These are phyloP conservation scores for Gynochthodes officinalis DNA, from an alignment of 257 asterid species.

Conservation along the genomic window DNA sequence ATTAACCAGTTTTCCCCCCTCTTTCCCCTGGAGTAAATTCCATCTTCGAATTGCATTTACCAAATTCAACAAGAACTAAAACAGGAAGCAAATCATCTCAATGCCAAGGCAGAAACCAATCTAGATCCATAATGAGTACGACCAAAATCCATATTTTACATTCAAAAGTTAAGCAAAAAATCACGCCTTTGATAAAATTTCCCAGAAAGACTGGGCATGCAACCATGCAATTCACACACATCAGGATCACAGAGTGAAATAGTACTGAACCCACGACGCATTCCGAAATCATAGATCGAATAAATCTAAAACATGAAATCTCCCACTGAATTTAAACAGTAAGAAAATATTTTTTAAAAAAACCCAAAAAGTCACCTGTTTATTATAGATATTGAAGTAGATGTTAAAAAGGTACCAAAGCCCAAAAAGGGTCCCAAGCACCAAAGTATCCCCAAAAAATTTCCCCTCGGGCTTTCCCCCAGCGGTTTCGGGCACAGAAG, in stretches of 20 bases:
- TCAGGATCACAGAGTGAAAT: background rate
- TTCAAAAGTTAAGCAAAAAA: background rate
- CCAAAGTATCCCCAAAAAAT: conserved; percentile 45
- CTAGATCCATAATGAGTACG: background rate
- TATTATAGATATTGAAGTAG: conserved; percentile 94
- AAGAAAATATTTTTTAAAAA: background rate
- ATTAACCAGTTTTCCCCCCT: background rate
- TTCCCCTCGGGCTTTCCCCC: conserved; percentile 56
- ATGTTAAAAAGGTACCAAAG: conserved; percentile 89
- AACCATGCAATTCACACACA: conserved; percentile 8
- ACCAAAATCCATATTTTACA: background rate
- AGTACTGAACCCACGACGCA: background rate
- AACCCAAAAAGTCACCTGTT: conserved; percentile 48
- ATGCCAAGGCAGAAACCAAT: background rate
- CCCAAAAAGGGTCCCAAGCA: conserved; percentile 81
- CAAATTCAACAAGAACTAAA: background rate
- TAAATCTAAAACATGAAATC: background rate
- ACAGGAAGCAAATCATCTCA: background rate
- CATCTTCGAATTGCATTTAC: too few relatives aligned
- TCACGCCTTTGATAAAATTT: background rate
- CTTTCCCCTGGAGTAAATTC: background rate
- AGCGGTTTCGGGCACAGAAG: conserved; percentile 48
- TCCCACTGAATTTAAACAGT: background rate
- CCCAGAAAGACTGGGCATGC: background rate
- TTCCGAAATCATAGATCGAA: background rate